A percentile compares a stretch with the other conserved stretches of the same genome.
phyloP scores from a whole-genome alignment of 176 grass and related monocot genomes.

The Oryza australiensis region DNA sequence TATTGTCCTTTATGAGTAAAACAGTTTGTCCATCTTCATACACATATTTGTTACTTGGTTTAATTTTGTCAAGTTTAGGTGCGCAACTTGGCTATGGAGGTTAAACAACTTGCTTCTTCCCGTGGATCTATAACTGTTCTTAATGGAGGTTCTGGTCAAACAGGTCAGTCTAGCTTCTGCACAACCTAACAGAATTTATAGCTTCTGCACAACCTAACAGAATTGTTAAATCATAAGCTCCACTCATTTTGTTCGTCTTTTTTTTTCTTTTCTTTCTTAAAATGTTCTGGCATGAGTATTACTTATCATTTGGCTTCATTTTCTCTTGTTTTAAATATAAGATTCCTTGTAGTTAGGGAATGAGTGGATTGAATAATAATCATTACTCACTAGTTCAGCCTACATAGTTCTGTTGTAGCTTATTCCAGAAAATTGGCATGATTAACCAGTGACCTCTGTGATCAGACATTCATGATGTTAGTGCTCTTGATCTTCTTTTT shows the following conservation, averaged over 20 bases:
- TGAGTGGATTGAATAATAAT: not conserved
- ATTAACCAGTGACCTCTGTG: not conserved
- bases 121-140: constrained; percentile 66
- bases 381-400: not conserved
- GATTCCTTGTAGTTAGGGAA: not conserved
- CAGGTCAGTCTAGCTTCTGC: constrained; percentile 57
- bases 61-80: constrained; percentile 54
- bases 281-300: not conserved
- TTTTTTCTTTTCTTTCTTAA: not conserved
- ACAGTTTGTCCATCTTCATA: not conserved
- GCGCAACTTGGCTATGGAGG: constrained; percentile 64
- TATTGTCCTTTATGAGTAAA: not conserved
- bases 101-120: constrained; percentile 52
- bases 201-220: constrained; percentile 3
- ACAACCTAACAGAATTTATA: constrained; percentile 22
- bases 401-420: not conserved
- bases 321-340: not conserved
- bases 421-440: not conserved
- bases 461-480: constrained; percentile 21
- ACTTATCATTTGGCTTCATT: not conserved
- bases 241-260: not conserved
- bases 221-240: not conserved
- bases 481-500: constrained; percentile 38
- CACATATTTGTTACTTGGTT: constrained; percentile 23
- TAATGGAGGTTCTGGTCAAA: constrained; percentile 64